These are phyloP conservation scores for Anthracocystis setariae DNA, from an alignment of 1,284 basidiomycete genomes.

Conservation along the genomic window DNA sequence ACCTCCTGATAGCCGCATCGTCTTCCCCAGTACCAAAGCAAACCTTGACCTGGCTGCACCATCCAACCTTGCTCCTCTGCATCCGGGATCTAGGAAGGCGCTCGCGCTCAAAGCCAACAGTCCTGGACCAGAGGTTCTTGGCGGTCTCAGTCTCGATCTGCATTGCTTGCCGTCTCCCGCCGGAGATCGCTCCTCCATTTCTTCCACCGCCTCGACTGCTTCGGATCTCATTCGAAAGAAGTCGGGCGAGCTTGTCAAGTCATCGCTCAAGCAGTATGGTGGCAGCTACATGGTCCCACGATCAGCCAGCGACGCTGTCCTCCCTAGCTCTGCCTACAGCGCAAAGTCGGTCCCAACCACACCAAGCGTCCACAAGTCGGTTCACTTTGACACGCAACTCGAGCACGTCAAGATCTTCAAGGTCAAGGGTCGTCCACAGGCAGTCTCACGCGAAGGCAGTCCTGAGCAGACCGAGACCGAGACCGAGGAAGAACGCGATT, in stretches of 20 bases:
- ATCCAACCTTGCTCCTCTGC: conserved; percentile 26
- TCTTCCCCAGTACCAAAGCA: conserved; percentile 45
- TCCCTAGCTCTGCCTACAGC: conserved; percentile 38
- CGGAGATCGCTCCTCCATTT: conserved; percentile 38
- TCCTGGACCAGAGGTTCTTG: conserved; percentile 49
- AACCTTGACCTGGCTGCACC: conserved; percentile 14
- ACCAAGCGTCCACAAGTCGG: conserved; percentile 78
- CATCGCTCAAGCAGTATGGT: conserved; percentile 80
- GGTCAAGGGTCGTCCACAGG: conserved; percentile 89
- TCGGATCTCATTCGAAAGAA: conserved; percentile 79
- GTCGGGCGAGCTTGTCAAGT: conserved; percentile 89
- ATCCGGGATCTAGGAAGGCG: conserved; percentile 53
- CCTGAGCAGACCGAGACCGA: conserved; percentile 88
- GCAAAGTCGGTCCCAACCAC: conserved; percentile 71
- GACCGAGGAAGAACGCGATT: conserved; percentile 72
- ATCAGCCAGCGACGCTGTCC: conserved; percentile 70
- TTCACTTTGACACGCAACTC: conserved; percentile 90
- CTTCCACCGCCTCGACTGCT: conserved; percentile 36
- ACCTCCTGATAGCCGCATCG: conserved; percentile 30
- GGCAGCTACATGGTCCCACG: conserved; percentile 66
- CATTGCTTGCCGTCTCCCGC: conserved; percentile 54
- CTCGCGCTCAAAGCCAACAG: conserved; percentile 52
- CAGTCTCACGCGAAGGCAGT: conserved; percentile 88
- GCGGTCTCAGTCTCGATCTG: conserved; percentile 59
- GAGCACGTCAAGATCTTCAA: conserved; percentile 90